A percentile compares a stretch with the other conserved stretches of the same genome.
These are phyloP conservation scores for Trichoderma sp. DNA, from an alignment of 2,329 filamentous ascomycete genomes.

Conservation along the genomic window DNA sequence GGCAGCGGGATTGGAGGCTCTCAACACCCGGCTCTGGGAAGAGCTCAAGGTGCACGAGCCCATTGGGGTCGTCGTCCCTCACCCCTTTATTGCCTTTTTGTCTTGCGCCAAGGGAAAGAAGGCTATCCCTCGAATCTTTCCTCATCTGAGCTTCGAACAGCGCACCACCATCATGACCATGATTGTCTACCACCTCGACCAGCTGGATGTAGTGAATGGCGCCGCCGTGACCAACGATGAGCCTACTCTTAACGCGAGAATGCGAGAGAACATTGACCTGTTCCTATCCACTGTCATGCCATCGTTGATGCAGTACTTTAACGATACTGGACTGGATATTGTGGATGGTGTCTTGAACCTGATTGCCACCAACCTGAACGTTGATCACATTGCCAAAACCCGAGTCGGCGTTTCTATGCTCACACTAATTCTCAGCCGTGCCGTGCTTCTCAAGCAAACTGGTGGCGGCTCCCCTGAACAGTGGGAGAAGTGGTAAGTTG, in stretches of 20 bases:
- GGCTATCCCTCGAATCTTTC: constrained; percentile 90
- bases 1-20: constrained; percentile 56
- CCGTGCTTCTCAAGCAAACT: constrained; percentile 87
- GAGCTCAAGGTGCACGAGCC: constrained; percentile 92
- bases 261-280: constrained; percentile 89
- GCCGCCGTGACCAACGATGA: constrained; percentile 75
- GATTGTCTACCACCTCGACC: constrained; percentile 90
- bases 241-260: constrained; percentile 67
- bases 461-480: constrained; percentile 68
- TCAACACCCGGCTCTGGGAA: constrained; percentile 81
- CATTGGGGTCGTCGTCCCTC: constrained; percentile 72
- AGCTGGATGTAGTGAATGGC: constrained; percentile 83
- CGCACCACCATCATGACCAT: constrained; percentile 94
- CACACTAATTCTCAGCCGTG: constrained; percentile 91
- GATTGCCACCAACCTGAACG: constrained; percentile 78
- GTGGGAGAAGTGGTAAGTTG: constrained; percentile 76
- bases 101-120: constrained; percentile 97
- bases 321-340: constrained; percentile 86
- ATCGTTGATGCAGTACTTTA: constrained; percentile 84
- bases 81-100: constrained; percentile 95
- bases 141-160: constrained; percentile 88
- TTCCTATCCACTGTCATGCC: constrained; percentile 89
- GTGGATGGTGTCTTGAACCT: constrained; percentile 87
- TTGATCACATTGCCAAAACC: constrained; percentile 81
- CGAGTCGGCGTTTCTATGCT: constrained; percentile 87